Evolutionary conservation across 192 early-diverging fungal genomes (phyloP).

Genomic region (Anaeromyces robustus): DNA sequence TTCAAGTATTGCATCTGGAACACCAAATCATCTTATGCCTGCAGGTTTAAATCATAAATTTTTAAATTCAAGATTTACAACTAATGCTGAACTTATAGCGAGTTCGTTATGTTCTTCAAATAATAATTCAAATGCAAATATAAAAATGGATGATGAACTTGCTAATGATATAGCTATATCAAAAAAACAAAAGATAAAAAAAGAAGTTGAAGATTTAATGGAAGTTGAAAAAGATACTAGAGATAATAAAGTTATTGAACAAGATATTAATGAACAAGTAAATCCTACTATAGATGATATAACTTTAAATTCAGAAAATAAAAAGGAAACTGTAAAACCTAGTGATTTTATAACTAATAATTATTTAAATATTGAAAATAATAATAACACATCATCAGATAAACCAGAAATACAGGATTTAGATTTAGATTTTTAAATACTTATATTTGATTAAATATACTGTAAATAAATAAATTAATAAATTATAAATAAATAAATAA

Average conservation of each 20-base stretch:
- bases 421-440: no score
- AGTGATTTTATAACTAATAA: no score
- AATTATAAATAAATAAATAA: no score
- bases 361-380: no score
- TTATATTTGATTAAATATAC: no score
- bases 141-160: neutral
- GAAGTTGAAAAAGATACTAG: neutral
- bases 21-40: neutral
- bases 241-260: neutral
- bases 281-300: no score
- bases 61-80: neutral
- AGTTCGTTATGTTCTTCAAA: neutral
- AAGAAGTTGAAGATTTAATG: neutral
- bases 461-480: no score
- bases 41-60: neutral
- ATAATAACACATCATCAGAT: no score
- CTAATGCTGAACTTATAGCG: neutral
- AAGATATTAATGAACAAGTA: neutral
- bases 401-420: no score
- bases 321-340: no score
- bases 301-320: no score
- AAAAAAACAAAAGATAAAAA: neutral
- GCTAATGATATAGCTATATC: neutral
- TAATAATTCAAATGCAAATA: neutral
- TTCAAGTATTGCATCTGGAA: neutral